Percentiles rank a stretch among this genome's conserved stretches.
Evolutionary conservation across 768 basidiomycete species (phyloP).

Genomic region (Suillus lakei): DNA sequence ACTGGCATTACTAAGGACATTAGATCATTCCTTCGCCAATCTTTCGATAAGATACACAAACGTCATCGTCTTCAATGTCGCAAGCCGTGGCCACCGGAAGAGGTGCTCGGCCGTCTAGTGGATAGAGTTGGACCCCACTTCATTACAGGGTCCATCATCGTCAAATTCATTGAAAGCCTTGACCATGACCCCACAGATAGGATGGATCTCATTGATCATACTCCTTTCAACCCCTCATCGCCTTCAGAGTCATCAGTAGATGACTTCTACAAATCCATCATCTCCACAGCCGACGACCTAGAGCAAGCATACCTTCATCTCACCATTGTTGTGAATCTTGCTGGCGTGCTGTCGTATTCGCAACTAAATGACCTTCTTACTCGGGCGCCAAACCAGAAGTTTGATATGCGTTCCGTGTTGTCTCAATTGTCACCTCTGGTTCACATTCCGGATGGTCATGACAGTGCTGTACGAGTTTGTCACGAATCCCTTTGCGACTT

Average conservation of each 20-base stretch:
- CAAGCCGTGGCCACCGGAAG: not conserved
- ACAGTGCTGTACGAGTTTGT: not conserved
- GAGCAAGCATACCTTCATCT: not conserved
- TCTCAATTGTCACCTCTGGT: not conserved
- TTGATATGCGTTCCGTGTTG: not conserved
- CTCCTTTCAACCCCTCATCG: not conserved
- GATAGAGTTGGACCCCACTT: not conserved
- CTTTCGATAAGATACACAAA: not conserved
- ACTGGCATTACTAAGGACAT: not conserved
- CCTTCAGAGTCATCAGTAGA: not conserved
- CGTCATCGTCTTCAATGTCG: not conserved
- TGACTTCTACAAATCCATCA: not conserved
- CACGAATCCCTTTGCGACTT: not conserved
- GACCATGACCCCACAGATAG: not conserved
- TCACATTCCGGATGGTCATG: not conserved
- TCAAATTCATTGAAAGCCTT: not conserved
- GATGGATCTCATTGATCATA: not conserved
- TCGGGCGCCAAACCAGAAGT: not conserved
- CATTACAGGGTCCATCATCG: not conserved
- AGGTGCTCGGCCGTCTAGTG: not conserved
- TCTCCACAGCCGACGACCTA: not conserved
- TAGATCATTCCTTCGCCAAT: not conserved
- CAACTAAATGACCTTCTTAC: not conserved
- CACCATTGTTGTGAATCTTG: not conserved
- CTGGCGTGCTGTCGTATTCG: not conserved